These are phyloP conservation scores for Fusarium sulawesiense DNA, from an alignment of 2,329 filamentous ascomycete species.

Conservation along the genomic window DNA sequence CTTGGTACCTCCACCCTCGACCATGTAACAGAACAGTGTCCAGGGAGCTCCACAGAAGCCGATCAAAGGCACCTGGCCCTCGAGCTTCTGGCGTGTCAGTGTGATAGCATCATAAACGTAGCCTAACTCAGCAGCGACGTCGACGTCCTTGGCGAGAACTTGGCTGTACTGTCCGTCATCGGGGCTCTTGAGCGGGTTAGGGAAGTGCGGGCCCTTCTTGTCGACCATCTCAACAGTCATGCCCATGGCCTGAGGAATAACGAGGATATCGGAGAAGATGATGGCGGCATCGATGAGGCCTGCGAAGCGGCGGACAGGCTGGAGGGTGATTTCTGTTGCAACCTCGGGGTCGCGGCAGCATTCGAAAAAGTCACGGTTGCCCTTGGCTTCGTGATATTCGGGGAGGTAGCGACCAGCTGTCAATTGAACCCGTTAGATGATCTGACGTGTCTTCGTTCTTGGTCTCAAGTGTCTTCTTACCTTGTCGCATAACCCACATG, in stretches of 20 bases:
- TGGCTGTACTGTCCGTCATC: conserved; percentile 84
- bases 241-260: conserved; percentile 96
- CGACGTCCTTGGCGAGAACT: conserved; percentile 81
- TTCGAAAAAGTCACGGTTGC: conserved; percentile 91
- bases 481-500: conserved; percentile 99
- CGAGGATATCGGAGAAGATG: conserved; percentile 98
- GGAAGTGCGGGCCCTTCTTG: conserved; percentile 96
- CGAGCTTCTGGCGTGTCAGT: conserved; percentile 86
- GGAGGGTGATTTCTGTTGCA: conserved; percentile 90
- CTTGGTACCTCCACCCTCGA: conserved; percentile 96
- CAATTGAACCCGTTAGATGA: conserved; percentile 24
- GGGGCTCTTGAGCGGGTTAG: conserved; percentile 81
- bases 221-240: conserved; percentile 99
- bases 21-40: conserved; percentile 99
- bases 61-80: conserved; percentile 89
- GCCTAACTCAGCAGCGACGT: conserved; percentile 84
- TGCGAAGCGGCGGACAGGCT: conserved; percentile 91
- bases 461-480: conserved; percentile 59
- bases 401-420: conserved; percentile 94
- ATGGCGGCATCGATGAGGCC: conserved; percentile 96
- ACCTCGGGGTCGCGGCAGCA: conserved; percentile 95
- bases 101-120: conserved; percentile 98
- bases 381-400: conserved; percentile 97
- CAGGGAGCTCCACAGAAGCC: conserved; percentile 98
- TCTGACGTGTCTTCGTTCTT: conserved; percentile 1